Evolutionary conservation across 2,329 filamentous ascomycete genomes (phyloP), one percentile per base, ranked within the genome.

Genomic region (Cyclaneusma minus): DNA sequence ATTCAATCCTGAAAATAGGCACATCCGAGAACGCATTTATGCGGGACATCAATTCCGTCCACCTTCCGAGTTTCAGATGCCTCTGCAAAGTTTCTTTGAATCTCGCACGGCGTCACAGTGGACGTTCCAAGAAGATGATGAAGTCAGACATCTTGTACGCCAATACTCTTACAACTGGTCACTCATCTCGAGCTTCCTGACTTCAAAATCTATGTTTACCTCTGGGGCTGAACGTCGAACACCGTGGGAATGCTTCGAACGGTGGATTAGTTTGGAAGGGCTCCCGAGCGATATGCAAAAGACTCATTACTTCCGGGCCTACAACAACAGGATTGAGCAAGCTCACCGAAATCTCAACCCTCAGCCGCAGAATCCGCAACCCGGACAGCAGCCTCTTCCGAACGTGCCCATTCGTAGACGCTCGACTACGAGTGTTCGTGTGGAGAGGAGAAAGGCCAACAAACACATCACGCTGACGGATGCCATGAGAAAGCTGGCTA

Each of bases 121-220:
- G 89, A 82, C 83, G 0, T 66, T 71, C 45, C 62, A 76, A 3
- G 89, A 98, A 47, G 89, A 98, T 39, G 85, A 95, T 40, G 83
- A 92, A 49, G 60, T 98, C 5, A 75, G 81, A 28, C 66, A 64
- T 23, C 62, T 92, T 21, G 89, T 94, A 11, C 79, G 83, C 40
- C 83, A 95, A 35, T 92, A 89, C 44, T 83, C 83, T 0, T 95
- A 94, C 57, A 98, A 98, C 42, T 98, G 89, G 89, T 91, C 84
- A 3, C 61, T 98, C 4, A 93, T 95, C 28, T 81, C 85, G 2
- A 80, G 70, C 39, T 75, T 87, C 32, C 58, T 95, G 28, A 65
- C 71, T 2, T 65, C 77, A 10, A 71, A 70, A 27, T 91, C 83
- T 0, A 49, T 73, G 9, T 91, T 83, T 44, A 66, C 72, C n/a